A percentile compares a stretch with the other conserved stretches of the same genome.
phyloP scores from a whole-genome alignment of 306 rosid species.

The Prunus davidiana region DNA sequence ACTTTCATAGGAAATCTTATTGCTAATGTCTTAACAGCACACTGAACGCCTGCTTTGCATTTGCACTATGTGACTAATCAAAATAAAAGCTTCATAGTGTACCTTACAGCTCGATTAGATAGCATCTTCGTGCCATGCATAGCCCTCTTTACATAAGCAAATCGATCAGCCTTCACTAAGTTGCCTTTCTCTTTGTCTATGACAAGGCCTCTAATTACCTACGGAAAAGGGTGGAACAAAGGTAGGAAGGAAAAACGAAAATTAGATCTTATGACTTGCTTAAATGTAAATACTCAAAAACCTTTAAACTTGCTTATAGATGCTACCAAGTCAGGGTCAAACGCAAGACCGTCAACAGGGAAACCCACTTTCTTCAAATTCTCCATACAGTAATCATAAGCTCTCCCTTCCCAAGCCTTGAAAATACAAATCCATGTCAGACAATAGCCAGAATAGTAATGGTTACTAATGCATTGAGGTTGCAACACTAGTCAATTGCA shows the following conservation, averaged over 20 bases:
- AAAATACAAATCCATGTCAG: conserved; percentile 19
- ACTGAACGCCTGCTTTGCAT: conserved; percentile 1
- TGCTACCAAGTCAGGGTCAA: conserved; percentile 88
- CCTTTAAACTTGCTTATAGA: conserved; percentile 21
- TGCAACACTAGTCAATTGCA: neutral
- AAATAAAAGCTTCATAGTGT: conserved; percentile 28
- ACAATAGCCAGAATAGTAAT: neutral
- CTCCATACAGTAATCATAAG: conserved; percentile 95
- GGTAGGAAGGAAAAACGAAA: neutral
- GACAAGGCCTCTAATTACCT: conserved; percentile 98
- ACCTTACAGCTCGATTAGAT: conserved; percentile 87
- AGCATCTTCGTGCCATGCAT: conserved; percentile 95
- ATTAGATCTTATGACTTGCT: conserved; percentile 11
- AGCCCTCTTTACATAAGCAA: conserved; percentile 89
- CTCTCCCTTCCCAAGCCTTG: conserved; percentile 99
- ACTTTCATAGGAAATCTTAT: neutral
- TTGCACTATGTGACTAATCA: conserved; percentile 7
- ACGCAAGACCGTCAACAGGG: conserved; percentile 88
- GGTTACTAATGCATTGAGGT: neutral
- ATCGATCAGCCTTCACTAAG: conserved; percentile 94
- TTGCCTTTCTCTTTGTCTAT: conserved; percentile 95
- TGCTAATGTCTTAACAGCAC: neutral
- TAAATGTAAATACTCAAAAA: neutral
- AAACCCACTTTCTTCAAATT: conserved; percentile 83
- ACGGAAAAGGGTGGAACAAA: conserved; percentile 2